Evolutionary conservation across 139 green algal species (phyloP), one percentile per base, ranked within the genome.

Genomic region (Tetradesmus obliquus): DNA sequence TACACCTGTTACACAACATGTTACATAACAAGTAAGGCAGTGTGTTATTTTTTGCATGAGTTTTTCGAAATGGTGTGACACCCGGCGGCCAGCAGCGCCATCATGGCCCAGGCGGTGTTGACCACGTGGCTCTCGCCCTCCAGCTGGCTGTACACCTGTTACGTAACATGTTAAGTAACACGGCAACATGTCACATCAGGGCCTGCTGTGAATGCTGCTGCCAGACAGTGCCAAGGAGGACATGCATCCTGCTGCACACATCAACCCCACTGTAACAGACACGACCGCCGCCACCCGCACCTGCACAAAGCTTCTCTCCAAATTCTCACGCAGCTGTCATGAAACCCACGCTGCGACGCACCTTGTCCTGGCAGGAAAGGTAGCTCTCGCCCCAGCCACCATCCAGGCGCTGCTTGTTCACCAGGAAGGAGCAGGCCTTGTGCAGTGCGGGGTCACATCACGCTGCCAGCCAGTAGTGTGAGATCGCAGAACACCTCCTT

Each of bases 371-470:
- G 91, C 97, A 99, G 10, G 95, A 99, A 66, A 99, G 95, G 95
- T 99, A 99, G 94, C 95, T 98, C 95, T 99, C 98, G 9, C 97
- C 98, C 98, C 98, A 99, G 22, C 98, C 98, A 10, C 98, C 98
- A 71, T 98, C 96, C 6, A 91, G 89, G 32, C 95, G 93, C 94
- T 99, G 98, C 94, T 98, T 97, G 51, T 58, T 88, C n/a, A 99
- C 90, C 86, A 99, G 92, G 92, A 99, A 99, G 10, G 93, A 58
- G 55, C 69, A 79, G 10, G 69, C 69, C 69, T 79, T 79, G 69
- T n/a, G 57, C 57, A 66, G 57, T 66, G 8, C 57, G 6, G 57
- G 57, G 32, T 45, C 32, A 45, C 32, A 45, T 45, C 32, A 45
- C 32, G 32, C 32, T 45, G 32, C 32, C 32, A 45, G 32, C 32